Base-by-base conservation (phyloP, 75 land plant species). In the Pinus albicaulis region DNA sequence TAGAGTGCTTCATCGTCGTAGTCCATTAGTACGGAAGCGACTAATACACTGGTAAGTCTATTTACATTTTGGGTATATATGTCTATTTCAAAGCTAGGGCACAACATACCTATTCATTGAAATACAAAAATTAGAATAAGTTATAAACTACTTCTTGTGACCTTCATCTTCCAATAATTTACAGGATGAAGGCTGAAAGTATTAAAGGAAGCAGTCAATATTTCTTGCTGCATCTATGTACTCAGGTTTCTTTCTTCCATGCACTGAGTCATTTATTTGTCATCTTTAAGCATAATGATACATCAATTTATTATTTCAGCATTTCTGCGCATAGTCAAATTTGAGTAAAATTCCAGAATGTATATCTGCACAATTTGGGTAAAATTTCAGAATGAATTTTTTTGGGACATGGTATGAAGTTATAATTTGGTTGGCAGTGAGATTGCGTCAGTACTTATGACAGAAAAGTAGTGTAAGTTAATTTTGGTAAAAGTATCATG, bases 1-100 rank as follows among this genome's bases (percentile, higher is more conserved):
- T 26, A 82, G 99, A 69, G 99, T 97, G 56, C 92, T 97, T 55
- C 99, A 97, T 71, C 86, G 99, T 7, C 90, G 98, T 68, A 97
- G 99, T 81, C 98, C 99, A 71, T 76, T 97, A 57, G 94, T 89
- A 69, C 87, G 98, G 57, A 91, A 84, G 70, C 86, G 87, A 34
- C 88, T 85, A 34, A 92, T 97, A 59, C 91, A 92, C 78, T 97
- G 99, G 98, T 91, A 78, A 57, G 23, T 20, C 34, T 15, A 38
- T 76, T 69, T 4, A 28, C 25, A 24, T 23, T 26, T 87, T 71
- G 52, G 72, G 56, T 63, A 44, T 48, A 63, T 12, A 36, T 56
- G 11, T 7, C n/a, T 76, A 53, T n/a, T 34, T 26, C 14, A 22
- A 56, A 57, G 24, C 23, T 19, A 57, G 59, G 81, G 20, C 55